Evolutionary conservation across 2,329 filamentous ascomycete species (phyloP), one percentile per base, ranked within the genome.

Genomic region (Amphichorda felina): DNA sequence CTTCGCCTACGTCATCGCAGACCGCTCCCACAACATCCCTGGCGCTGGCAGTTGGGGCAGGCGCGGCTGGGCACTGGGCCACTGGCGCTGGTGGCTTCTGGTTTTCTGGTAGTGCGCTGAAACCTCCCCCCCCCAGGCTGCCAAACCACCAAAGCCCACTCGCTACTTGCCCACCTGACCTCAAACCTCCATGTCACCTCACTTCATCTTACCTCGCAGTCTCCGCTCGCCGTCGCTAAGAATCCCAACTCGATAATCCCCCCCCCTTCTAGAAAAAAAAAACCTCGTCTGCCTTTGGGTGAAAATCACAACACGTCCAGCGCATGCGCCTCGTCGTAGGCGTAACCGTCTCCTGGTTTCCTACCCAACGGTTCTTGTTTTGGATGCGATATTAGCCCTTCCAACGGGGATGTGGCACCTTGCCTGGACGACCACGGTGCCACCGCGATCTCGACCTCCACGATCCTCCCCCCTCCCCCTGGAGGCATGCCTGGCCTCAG

Each of bases 351-450:
- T 14, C 18, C 16, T n/a, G n/a, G 13, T 16, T 17, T 11, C 19
- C 21, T 19, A n/a, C 9, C 14, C 22, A 14, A 28, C 25, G 16
- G 9, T 5, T 35, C 9, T 13, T 28, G 8, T 24, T n/a, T 33
- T 35, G 14, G 22, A 28, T 35, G 33, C 33, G 33, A 15, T 34
- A 22, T 13, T 31, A 33, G 22, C 19, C 33, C 24, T 15, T 17
- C 16, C n/a, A 24, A 9, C 33, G 33, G 33, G 22, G n/a, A 35
- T 35, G 33, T 28, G 33, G 33, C 33, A 35, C 33, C 33, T 35
- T 27, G 33, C 21, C 33, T 17, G 25, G 22, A 18, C 27, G 25
- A 35, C 15, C 25, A 21, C 22, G 21, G 21, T 24, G 21, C 21
- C 21, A 24, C 6, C 21, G 21, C 21, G 19, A 21, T 33, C 15